Conservation (phyloP, 2,329 filamentous ascomycete species). For the Knufia fluminis region DNA sequence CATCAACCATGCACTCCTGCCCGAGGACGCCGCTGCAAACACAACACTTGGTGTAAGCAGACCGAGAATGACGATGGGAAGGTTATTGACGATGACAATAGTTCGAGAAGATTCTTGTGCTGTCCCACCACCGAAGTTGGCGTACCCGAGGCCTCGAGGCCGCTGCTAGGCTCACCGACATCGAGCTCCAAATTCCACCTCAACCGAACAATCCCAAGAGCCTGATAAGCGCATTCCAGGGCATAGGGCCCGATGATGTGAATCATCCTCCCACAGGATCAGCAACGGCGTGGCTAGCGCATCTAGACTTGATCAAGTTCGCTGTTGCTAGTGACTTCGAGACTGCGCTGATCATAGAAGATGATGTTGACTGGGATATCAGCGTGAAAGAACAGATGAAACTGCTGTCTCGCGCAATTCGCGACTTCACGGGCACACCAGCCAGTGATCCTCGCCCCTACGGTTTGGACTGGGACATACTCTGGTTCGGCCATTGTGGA, state of each 20-base stretch:
- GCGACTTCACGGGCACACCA: neutral
- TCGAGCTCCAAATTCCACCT: constrained; percentile 27
- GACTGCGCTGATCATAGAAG: constrained; percentile 1
- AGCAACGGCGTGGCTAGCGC: constrained; percentile 2
- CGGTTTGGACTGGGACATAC: neutral
- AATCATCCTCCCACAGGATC: constrained; percentile 6
- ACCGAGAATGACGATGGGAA: neutral
- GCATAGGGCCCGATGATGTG: neutral
- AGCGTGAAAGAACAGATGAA: neutral
- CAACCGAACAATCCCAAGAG: constrained; percentile 25
- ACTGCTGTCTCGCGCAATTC: neutral
- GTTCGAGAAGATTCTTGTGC: constrained; percentile 26
- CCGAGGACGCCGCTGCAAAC: neutral
- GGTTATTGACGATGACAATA: neutral
- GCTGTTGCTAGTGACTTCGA: neutral
- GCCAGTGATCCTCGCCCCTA: neutral
- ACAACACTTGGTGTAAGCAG: neutral
- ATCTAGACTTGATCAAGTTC: neutral
- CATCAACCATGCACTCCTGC: too few species aligned
- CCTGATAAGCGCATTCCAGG: neutral
- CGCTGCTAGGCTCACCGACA: constrained; percentile 27
- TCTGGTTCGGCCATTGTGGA: neutral
- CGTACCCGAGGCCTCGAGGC: constrained; percentile 29
- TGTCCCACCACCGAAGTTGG: constrained; percentile 30
- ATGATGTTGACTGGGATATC: constrained; percentile 5